A percentile compares a stretch with the other conserved stretches of the same genome.
Conservation (phyloP, 2,329 filamentous ascomycete species). For the Aspergillus terreus region DNA sequence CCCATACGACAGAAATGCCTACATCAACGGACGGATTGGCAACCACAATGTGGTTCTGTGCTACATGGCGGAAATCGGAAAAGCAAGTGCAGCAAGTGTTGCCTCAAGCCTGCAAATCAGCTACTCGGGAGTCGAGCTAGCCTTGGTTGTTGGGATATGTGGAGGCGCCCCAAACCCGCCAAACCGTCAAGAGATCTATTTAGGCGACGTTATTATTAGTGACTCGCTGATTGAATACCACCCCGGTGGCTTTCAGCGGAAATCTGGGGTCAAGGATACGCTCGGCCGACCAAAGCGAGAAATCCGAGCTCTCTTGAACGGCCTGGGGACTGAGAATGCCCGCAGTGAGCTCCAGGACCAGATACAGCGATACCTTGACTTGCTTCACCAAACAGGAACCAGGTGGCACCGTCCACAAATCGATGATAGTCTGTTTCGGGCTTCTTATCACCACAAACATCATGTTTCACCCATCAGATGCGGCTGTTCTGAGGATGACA, state of each 20-base stretch:
- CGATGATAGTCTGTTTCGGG: background rate
- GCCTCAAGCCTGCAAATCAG: conserved; percentile 5
- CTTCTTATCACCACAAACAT: conserved; percentile 3
- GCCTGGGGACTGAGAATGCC: background rate
- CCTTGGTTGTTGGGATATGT: conserved; percentile 17
- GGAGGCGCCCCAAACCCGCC: conserved; percentile 12
- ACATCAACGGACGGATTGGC: conserved; percentile 14
- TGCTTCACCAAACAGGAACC: background rate
- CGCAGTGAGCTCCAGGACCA: background rate
- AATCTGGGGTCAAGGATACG: background rate
- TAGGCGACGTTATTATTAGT: conserved; percentile 26
- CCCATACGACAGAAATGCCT: conserved; percentile 2
- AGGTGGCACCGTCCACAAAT: background rate
- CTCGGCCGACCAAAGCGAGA: background rate
- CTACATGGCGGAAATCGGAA: conserved; percentile 15
- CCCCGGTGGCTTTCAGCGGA: conserved; percentile 6
- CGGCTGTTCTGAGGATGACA: background rate
- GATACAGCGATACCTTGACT: background rate
- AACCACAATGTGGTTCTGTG: conserved; percentile 16
- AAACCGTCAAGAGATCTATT: conserved; percentile 10
- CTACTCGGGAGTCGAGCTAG: conserved; percentile 10
- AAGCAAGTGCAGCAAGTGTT: conserved; percentile 5
- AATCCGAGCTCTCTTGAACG: background rate
- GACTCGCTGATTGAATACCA: conserved; percentile 18
- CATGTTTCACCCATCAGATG: background rate